These are phyloP conservation scores for Coemansia sp. DNA, from an alignment of 192 early-diverging fungal genomes.

Conservation along the genomic window DNA sequence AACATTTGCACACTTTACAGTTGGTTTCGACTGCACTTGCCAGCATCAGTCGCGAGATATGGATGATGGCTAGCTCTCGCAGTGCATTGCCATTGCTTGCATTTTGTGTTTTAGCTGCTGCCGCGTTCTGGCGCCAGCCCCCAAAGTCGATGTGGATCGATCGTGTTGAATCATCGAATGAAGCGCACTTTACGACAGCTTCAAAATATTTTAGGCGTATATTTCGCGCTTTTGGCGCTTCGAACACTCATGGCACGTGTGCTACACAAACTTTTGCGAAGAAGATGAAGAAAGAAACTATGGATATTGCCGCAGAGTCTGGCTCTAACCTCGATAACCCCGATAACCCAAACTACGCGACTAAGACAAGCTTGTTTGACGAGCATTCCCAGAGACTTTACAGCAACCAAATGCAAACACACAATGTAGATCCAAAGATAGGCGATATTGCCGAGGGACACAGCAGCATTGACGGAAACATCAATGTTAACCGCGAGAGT, in stretches of 20 bases:
- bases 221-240: not conserved
- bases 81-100: constrained; percentile 15
- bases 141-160: not conserved
- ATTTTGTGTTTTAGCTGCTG: constrained; percentile 4
- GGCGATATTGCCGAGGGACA: no score
- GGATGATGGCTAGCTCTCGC: constrained; percentile 23
- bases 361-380: not conserved
- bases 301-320: not conserved
- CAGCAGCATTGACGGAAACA: not conserved
- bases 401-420: not conserved
- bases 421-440: no score
- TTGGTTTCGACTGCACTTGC: not conserved
- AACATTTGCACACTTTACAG: constrained; percentile 6
- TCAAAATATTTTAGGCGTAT: constrained; percentile 6
- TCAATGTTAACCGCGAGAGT: not conserved
- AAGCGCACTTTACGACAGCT: not conserved
- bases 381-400: not conserved
- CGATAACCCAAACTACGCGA: no score
- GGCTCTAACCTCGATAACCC: not conserved
- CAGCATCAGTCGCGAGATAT: constrained; percentile 14
- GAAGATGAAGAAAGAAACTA: not conserved
- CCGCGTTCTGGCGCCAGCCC: constrained; percentile 8
- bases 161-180: not conserved
- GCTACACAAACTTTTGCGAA: not conserved
- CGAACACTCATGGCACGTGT: not conserved